phyloP scores from a whole-genome alignment of 2,329 filamentous ascomycete genomes.

The Beauveria brongniartii region DNA sequence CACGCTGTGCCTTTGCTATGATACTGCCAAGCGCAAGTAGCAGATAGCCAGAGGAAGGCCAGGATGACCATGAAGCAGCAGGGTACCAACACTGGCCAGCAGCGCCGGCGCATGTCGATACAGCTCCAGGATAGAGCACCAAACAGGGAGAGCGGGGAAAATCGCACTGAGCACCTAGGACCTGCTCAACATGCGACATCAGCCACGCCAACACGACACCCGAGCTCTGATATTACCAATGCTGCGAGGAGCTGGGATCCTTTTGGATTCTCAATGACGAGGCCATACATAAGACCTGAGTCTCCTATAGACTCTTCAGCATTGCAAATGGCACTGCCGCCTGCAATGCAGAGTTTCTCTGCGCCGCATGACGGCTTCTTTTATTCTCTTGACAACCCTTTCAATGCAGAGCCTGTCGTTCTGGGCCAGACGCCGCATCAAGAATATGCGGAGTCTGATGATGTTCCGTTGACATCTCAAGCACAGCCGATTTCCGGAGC shows the following conservation, averaged over 20 bases:
- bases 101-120: conserved; percentile 45
- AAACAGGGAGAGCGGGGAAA: not conserved
- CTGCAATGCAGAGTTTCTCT: conserved; percentile 33
- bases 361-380: conserved; percentile 20
- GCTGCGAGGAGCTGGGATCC: not conserved
- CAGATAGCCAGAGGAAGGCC: not conserved
- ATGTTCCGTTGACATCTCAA: conserved; percentile 47
- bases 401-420: conserved; percentile 24
- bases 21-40: not conserved
- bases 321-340: conserved; percentile 47
- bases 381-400: conserved; percentile 21
- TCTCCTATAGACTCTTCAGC: conserved; percentile 47
- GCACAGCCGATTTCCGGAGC: conserved; percentile 48
- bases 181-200: not conserved
- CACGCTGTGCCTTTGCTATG: not conserved
- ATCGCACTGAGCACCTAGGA: not conserved
- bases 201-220: not conserved
- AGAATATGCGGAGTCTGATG: conserved; percentile 47
- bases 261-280: conserved; percentile 23
- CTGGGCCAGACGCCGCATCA: conserved; percentile 24
- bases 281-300: conserved; percentile 22
- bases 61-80: conserved; percentile 23
- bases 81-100: conserved; percentile 19
- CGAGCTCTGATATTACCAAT: not conserved
- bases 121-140: conserved; percentile 50